Evolutionary conservation across 371 early-diverging fungal species (phyloP), one percentile per base, ranked within the genome.

Genomic region (Lichtheimia hyalospora): DNA sequence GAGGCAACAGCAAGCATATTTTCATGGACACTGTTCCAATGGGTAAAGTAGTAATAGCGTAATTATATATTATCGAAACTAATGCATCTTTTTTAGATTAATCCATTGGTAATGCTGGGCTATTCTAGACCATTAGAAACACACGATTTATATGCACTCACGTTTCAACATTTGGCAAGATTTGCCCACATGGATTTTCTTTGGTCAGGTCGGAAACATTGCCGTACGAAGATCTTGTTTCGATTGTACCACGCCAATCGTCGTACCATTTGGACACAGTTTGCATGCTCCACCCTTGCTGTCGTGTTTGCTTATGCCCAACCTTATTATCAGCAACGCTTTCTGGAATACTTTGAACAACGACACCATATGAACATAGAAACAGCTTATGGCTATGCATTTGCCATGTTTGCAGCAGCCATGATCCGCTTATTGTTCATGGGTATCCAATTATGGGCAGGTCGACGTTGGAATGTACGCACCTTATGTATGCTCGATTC

Each of bases 401-500:
- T 82, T 15, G 68, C 74, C n/a, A 70, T 84, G 64, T 77, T 84
- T 14, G 24, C 69, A 25, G 72, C 70, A 20, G 76, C 74, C 13
- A 24, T 84, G 3, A 55, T 61, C 25, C 71, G 69, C 42, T 67
- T 71, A 12, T 25, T 82, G 23, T 71, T 71, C 20, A 69, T 70
- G 54, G 69, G 67, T 0, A 64, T 80, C 46, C 79, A 75, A n/a
- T 58, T 82, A 1, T 82, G 71, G 63, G 70, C 68, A 18, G 81
- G 79, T 5, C 74, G 81, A 48, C 75, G 81, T 51, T 75, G 80
- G 63, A 78, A 82, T 40, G 60, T 82, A 16, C 67, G 83, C 39
- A 67, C 75, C 2, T 62, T 71, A 0, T 67, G 71, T 8, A 78
- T 78, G 77, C 57, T 84, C n/a, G 76, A 80, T 52, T 53, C 79